These are phyloP conservation scores for Aureobasidium melanogenum DNA, from an alignment of 2,329 filamentous ascomycete species.

Conservation along the genomic window DNA sequence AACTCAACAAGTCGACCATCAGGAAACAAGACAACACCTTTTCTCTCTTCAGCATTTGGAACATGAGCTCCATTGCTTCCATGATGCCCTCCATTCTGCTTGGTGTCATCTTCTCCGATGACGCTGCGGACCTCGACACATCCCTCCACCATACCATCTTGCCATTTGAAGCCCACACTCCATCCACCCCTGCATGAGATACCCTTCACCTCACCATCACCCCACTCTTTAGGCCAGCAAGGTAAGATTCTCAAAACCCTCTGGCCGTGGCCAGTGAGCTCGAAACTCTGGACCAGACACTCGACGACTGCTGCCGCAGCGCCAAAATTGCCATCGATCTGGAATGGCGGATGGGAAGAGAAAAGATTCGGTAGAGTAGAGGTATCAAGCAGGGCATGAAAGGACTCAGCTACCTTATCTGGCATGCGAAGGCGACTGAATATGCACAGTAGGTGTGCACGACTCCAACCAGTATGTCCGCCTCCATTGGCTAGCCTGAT, in stretches of 20 bases:
- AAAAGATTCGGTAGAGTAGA: neutral
- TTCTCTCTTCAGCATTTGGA: neutral
- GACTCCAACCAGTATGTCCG: neutral
- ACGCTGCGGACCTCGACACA: constrained; percentile 15
- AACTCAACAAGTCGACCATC: neutral
- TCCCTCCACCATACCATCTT: neutral
- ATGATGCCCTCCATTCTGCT: neutral
- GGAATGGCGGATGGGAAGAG: neutral
- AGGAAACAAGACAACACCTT: neutral
- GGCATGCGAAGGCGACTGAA: neutral
- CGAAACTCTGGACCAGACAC: neutral
- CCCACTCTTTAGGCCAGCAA: neutral
- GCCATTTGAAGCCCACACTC: neutral
- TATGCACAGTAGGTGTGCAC: neutral
- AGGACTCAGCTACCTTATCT: neutral
- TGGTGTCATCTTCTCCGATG: too few species aligned
- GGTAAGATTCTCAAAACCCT: neutral
- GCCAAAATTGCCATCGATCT: constrained; percentile 2
- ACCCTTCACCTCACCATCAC: neutral
- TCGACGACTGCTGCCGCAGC: neutral
- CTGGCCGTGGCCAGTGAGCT: neutral
- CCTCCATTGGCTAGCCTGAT: neutral
- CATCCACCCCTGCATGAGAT: neutral
- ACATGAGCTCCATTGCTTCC: neutral
- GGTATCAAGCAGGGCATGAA: neutral